Base-by-base conservation (phyloP, 1,139 yeast species). In the Saccharomycopsis hybrid region DNA sequence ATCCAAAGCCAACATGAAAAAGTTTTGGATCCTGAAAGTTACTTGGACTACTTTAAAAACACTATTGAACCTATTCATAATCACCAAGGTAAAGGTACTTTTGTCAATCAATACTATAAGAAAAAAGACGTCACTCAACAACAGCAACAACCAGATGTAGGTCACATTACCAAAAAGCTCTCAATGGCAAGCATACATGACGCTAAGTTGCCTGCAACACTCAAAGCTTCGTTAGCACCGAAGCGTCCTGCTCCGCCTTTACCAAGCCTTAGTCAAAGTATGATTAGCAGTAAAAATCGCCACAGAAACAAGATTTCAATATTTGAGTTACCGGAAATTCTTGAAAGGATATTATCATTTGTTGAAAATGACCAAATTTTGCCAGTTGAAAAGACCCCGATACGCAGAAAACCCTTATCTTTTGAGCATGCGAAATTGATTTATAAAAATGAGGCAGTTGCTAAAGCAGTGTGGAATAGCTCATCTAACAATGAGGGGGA, bases 371-470 rank as follows among this genome's bases (percentile, higher is more conserved):
- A 41, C 9, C 18, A 13, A 7, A 36, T 43, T 3, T 29, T 48
- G 33, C 51, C 53, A 2, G 43, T 45, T 18, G 43, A 51, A 35
- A 44, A 43, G 31, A 4, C 46, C 11, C 43, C 47, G 7, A 4
- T 33, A 4, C 25, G 94, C 56, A 73, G 94, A 57, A 76, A 74
- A 54, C 95, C 95, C 11, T 66, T 81, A 60, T 80, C 86, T 4
- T 76, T 71, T 51, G 70, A 78, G 32, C 95, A 85, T 62, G 81
- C 84, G 1, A 63, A 75, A 51, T 59, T 78, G 42, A 71, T 78
- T 24, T 74, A 77, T 63, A 87, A 88, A 24, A 74, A 78, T 59
- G 69, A 71, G 43, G 60, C 66, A 29, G 60, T 64, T 36, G 92
- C 92, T 1, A 59, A 65, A 39, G 61, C 64, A 47, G 74, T 81